phyloP scores from a whole-genome alignment of 148 eudicot genomes.

The Vaccinium corymbosum region DNA sequence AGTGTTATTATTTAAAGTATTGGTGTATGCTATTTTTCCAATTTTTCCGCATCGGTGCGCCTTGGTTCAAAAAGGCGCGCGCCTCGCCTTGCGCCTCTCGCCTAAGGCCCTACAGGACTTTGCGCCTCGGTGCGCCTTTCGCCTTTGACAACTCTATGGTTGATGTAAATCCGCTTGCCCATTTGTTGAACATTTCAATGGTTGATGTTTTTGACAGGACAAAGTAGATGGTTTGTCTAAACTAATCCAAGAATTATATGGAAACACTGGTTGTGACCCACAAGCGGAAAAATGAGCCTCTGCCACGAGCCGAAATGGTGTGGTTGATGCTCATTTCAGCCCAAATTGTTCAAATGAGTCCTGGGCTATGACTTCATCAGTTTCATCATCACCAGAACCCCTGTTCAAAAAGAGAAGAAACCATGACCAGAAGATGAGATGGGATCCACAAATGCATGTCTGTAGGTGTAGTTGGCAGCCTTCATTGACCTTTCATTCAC shows the following conservation, averaged over 20 bases:
- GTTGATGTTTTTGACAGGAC: conserved; percentile 39
- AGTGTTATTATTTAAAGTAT: no score
- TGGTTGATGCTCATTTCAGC: conserved; percentile 39
- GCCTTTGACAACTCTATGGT: no score
- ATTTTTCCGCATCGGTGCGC: no score
- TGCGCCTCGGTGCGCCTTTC: no score
- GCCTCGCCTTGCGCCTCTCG: no score
- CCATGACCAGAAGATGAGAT: conserved; percentile 38
- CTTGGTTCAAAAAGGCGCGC: no score
- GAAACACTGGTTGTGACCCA: conserved; percentile 16
- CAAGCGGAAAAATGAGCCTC: conserved; percentile 37
- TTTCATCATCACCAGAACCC: conserved; percentile 41
- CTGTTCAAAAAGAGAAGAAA: conserved; percentile 43
- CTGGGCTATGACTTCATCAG: conserved; percentile 28
- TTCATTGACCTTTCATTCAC: conserved; percentile 20
- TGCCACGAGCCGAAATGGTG: conserved; percentile 57
- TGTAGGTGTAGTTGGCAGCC: conserved; percentile 16
- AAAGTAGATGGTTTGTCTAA: conserved; percentile 51
- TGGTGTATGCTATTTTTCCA: no score
- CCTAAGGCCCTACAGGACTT: no score
- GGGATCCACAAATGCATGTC: conserved; percentile 28
- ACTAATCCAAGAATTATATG: conserved; percentile 44
- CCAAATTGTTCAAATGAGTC: conserved; percentile 45
- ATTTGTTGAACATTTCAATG: background rate
- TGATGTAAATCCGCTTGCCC: background rate